Base-by-base conservation (phyloP, 495 filamentous ascomycete species). In the Lepraria neglecta region DNA sequence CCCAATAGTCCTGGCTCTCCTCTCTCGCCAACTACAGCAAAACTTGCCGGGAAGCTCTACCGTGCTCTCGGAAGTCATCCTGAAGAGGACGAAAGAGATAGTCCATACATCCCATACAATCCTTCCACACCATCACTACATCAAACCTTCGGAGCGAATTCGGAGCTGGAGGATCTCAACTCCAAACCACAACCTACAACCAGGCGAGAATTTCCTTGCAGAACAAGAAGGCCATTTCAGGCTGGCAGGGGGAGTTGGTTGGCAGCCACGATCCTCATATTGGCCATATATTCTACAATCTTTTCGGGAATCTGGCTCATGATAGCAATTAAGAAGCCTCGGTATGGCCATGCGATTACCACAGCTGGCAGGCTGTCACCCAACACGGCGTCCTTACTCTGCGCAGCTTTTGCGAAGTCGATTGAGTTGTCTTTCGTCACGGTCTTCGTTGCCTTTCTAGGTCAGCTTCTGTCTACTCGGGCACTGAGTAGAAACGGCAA, bases 351-450 rank as follows among this genome's bases (percentile, higher is more conserved):
- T 7, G 64, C 40, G 15, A 79, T 91, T 40, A 74, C 77, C 6
- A 73, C 69, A 0, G 70, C 76, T 11, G 78, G 77, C 3, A 65
- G 69, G 0, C 51, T 90, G 21, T 73, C 72, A 0, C 78, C 81
- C 0, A 76, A 80, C 0, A 84, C 80, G 0, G 87, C 87, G 0
- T 82, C 78, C 38, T 61, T 87, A 10, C 67, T 91, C 1, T 85
- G 78, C 56, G 77, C 85, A 0, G 69, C 87, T 17, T 75, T 89
- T 58, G 86, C 87, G 1, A 91, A 89, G 72, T 83, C 82, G 0
- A 87, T 91, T 55, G 88, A 92, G 71, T 67, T 89, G 64, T 80
- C 84, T 0, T 92, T 89, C 67, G 87, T 90, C 19, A 89, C 88
- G 0, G 85, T 90, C 2, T 87, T 88, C 62, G 86, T 92, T 3